Evolutionary conservation across 2,329 filamentous ascomycete genomes (phyloP), one percentile per base, ranked within the genome.

Genomic region (Colletotrichum acutatum): DNA sequence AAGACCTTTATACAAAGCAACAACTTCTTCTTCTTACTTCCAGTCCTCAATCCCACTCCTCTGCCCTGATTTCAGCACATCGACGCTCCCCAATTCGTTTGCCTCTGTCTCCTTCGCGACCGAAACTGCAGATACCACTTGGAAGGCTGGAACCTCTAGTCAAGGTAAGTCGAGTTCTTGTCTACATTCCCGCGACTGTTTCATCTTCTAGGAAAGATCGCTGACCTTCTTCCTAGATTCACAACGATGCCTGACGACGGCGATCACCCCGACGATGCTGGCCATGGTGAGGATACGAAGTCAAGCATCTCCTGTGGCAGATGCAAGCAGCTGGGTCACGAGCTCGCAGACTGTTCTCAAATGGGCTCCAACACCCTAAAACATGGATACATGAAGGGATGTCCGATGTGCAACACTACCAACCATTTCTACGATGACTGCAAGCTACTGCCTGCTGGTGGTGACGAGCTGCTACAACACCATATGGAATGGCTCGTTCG

Each of bases 301-400:
- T 5, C 22, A n/a, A 63, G 16, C 4, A 24, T 24, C 3, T 49
- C 16, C 7, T 63, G 61, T 16, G 49, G 7, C 22, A 2, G 9
- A 24, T 64, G 61, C 49, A 0, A 5, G 0, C 1, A 14, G 2
- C 5, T 0, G 14, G 62, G 22, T 9, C 62, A 65, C 6, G 32
- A 56, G 32, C n/a, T 65, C 1, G 49, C 62, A 12, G 30, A 56
- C 2, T 65, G 62, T 1, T 14, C 0, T 64, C 9, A 1, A 11
- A 12, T 54, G 30, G 1, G 0, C 2, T 0, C 2, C 3, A 5
- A 1, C 7, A 0, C 4, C 0, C 8, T 22, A n/a, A 5, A 2
- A 12, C 1, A 1, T 12, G 49, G 30, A 3, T 0, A 3, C 1
- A 5, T 64, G 0, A 2, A 3, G 1, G 61, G 61, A 5, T 64